Evolutionary conservation across 164 flowering plant species (phyloP).

Genomic region (Kalanchoe fedtschenkoi): DNA sequence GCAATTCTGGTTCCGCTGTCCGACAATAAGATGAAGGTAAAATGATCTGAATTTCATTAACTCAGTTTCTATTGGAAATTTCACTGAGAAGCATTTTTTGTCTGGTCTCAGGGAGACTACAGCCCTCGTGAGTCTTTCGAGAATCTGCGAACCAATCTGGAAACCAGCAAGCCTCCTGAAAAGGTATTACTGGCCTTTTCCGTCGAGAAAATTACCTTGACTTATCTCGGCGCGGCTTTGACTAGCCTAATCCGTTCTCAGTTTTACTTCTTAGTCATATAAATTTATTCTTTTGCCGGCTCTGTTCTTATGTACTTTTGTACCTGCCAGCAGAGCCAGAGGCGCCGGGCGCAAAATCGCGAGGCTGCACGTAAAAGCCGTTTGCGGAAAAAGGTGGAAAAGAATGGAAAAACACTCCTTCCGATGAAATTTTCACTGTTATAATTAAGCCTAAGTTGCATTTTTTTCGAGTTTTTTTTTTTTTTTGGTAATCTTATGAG

Average conservation of each 20-base stretch:
- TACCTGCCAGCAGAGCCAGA: slow-evolving; percentile 28
- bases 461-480: neutral
- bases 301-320: neutral
- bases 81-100: neutral
- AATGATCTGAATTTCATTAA: neutral
- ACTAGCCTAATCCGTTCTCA: too few species aligned
- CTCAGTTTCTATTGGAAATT: neutral
- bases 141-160: slow-evolving; percentile 22
- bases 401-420: neutral
- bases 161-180: slow-evolving; percentile 21
- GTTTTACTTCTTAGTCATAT: neutral
- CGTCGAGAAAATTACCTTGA: neutral
- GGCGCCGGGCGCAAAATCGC: slow-evolving; percentile 51
- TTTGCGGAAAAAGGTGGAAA: slow-evolving; percentile 36
- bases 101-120: slow-evolving; percentile 17
- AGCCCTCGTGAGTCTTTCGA: slow-evolving; percentile 18
- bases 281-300: neutral
- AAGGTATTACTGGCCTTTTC: slow-evolving; percentile 23
- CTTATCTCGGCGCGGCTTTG: too few species aligned
- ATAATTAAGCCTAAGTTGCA: neutral
- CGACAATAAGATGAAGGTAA: slow-evolving; percentile 12
- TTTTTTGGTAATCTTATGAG: neutral
- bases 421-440: neutral
- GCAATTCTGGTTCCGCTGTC: slow-evolving; percentile 10
- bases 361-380: slow-evolving; percentile 60